These are phyloP conservation scores for Gossypium davidsonii DNA, from an alignment of 441 rosid species.

Conservation along the genomic window DNA sequence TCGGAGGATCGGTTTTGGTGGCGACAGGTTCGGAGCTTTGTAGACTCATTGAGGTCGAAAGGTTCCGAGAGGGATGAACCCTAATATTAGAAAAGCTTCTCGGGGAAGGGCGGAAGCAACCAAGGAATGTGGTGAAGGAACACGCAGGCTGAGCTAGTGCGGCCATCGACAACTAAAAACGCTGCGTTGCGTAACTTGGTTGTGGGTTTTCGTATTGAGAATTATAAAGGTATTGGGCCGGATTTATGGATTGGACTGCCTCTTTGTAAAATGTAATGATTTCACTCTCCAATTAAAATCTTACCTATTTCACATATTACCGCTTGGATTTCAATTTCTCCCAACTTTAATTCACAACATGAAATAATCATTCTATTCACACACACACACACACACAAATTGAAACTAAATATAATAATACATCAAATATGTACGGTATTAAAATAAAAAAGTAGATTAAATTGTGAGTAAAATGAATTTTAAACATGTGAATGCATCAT, in stretches of 20 bases:
- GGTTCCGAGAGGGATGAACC: slow-evolving; percentile 2
- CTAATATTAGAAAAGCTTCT: not conserved
- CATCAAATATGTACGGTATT: too few relatives aligned
- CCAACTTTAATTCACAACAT: too few relatives aligned
- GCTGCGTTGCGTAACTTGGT: not conserved
- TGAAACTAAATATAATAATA: too few relatives aligned
- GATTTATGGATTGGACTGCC: not conserved
- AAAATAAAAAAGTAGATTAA: too few relatives aligned
- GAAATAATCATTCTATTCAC: too few relatives aligned
- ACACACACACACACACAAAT: too few relatives aligned
- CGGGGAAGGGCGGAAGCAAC: not conserved
- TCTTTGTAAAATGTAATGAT: too few relatives aligned
- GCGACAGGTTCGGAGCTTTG: slow-evolving; percentile 14
- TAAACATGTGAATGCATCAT: too few relatives aligned
- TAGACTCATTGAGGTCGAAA: slow-evolving; percentile 36
- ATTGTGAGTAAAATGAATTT: too few relatives aligned
- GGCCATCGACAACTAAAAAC: not conserved
- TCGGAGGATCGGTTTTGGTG: slow-evolving; percentile 21
- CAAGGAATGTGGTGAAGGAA: slow-evolving; percentile 5
- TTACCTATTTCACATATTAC: too few relatives aligned
- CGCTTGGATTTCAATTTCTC: too few relatives aligned
- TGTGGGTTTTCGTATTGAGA: not conserved
- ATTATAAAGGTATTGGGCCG: not conserved
- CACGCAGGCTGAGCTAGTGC: not conserved
- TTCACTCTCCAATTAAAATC: not conserved